A percentile compares a stretch with the other conserved stretches of the same genome.
These are phyloP conservation scores for Fraxinus baroniana DNA, from an alignment of 305 asterid species.

Conservation along the genomic window DNA sequence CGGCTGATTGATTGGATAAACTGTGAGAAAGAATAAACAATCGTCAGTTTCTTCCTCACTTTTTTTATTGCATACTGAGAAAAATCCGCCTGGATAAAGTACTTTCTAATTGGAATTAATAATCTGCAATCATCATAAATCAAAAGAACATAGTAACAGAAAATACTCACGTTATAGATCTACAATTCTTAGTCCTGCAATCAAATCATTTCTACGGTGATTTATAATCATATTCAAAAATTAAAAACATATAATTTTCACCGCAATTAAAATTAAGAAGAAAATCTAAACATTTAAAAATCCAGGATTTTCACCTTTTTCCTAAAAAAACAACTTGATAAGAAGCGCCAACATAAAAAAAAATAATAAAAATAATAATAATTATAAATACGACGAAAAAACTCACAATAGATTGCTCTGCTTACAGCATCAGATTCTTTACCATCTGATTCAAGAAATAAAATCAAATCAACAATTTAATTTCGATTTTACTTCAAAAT, in stretches of 20 bases:
- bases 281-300: background rate
- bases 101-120: background rate
- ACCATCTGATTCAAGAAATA: background rate
- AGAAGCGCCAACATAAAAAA: background rate
- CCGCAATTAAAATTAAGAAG: background rate
- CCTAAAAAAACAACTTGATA: background rate
- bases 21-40: slow-evolving; percentile 23
- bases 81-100: background rate
- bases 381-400: background rate
- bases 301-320: background rate
- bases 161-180: background rate
- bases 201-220: background rate
- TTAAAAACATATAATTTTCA: background rate
- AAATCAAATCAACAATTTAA: background rate
- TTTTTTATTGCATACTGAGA: background rate
- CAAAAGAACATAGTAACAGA: background rate
- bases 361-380: background rate
- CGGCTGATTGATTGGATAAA: slow-evolving; percentile 1
- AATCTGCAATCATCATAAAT: background rate
- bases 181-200: background rate
- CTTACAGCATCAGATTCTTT: background rate
- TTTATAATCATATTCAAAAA: background rate
- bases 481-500: background rate
- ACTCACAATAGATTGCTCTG: background rate
- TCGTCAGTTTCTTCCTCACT: background rate